phyloP scores from a whole-genome alignment of 1,284 basidiomycete genomes.

The Pseudozyma pruni region DNA sequence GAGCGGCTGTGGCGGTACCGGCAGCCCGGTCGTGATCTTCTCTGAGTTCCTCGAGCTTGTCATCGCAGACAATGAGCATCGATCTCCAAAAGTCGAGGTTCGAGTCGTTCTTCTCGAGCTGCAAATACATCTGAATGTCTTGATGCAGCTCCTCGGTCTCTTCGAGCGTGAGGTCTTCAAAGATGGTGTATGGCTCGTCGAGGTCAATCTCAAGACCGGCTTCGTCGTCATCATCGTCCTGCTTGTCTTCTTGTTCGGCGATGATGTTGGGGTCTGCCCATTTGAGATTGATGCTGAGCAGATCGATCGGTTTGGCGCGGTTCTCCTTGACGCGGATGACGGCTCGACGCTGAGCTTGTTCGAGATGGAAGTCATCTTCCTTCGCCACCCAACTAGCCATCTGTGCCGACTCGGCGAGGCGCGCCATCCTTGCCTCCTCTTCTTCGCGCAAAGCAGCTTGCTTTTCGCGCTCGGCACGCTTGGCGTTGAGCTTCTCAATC shows the following conservation, averaged over 20 bases:
- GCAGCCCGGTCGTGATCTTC: constrained; percentile 61
- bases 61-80: constrained; percentile 96
- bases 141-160: constrained; percentile 93
- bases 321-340: constrained; percentile 94
- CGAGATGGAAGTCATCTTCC: constrained; percentile 95
- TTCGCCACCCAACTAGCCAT: constrained; percentile 98
- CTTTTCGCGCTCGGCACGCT: constrained; percentile 89
- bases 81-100: constrained; percentile 99
- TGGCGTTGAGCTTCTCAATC: constrained; percentile 86
- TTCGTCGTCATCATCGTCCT: constrained; percentile 79
- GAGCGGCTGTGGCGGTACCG: constrained; percentile 20
- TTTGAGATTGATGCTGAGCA: constrained; percentile 63
- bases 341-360: constrained; percentile 89
- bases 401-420: constrained; percentile 89
- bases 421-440: constrained; percentile 86
- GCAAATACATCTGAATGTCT: constrained; percentile 91
- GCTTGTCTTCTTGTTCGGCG: constrained; percentile 85
- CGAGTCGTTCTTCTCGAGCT: constrained; percentile 82
- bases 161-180: constrained; percentile 87
- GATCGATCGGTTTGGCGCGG: constrained; percentile 73
- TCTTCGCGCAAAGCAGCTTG: constrained; percentile 89
- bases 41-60: constrained; percentile 78
- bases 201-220: constrained; percentile 95
- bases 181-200: constrained; percentile 96
- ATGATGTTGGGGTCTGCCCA: constrained; percentile 77